A percentile compares a stretch with the other conserved stretches of the same genome.
Evolutionary conservation across 305 asterid species (phyloP).

Genomic region (Rubia tinctorum): DNA sequence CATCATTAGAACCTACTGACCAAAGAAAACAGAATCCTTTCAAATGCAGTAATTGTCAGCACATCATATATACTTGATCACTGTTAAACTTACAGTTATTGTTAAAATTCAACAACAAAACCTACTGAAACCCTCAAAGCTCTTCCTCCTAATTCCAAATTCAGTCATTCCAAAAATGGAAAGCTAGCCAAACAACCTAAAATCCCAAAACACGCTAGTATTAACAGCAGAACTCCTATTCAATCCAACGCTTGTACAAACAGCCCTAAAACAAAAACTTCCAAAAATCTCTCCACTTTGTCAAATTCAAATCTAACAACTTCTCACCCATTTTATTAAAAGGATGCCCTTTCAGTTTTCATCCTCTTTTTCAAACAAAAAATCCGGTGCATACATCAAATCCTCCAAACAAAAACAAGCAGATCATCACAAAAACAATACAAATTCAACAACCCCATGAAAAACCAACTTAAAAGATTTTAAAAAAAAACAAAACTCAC

Average conservation of each 20-base stretch:
- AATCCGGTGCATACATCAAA: not conserved
- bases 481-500: constrained; percentile 23
- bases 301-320: too few species aligned
- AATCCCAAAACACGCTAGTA: not conserved
- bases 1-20: not conserved
- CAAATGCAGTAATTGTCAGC: not conserved
- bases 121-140: not conserved
- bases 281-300: not conserved
- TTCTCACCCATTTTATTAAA: too few species aligned
- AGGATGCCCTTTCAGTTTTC: not conserved
- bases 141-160: not conserved
- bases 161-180: not conserved
- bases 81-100: not conserved
- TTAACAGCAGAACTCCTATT: not conserved
- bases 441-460: not conserved
- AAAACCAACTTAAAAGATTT: not conserved
- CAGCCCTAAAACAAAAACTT: not conserved
- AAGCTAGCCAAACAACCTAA: not conserved
- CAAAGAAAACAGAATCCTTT: not conserved
- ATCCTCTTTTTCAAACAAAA: not conserved
- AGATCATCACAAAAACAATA: not conserved
- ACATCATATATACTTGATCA: not conserved
- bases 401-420: constrained; percentile 8
- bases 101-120: not conserved
- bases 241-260: not conserved